Conservation (phyloP, 306 rosid genomes). For the Sicyos baderoa region DNA sequence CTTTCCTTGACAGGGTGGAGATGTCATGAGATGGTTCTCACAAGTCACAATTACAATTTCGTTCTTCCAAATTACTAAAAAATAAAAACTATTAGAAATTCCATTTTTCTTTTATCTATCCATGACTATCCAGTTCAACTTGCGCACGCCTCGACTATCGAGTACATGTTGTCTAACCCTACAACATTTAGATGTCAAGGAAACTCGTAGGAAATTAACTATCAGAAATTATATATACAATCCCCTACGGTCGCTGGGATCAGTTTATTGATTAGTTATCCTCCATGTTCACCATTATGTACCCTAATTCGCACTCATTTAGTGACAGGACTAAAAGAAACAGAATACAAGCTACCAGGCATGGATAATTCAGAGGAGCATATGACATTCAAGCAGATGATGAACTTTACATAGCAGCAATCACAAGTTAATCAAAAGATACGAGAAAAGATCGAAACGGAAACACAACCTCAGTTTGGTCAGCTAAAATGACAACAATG, state of each 20-base stretch:
- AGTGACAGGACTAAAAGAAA: not conserved
- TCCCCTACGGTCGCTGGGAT: no score
- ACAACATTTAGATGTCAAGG: no score
- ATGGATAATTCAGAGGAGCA: not conserved
- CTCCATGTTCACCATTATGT: no score
- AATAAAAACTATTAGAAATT: no score
- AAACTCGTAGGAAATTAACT: no score
- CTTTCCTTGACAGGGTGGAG: not conserved
- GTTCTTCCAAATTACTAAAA: not conserved
- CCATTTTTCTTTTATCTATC: no score
- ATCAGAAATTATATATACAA: no score
- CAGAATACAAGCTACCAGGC: not conserved
- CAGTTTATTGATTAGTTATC: no score
- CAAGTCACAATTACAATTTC: not conserved
- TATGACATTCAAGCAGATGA: not conserved
- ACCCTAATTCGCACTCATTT: not conserved
- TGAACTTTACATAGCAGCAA: not conserved
- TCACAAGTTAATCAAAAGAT: not conserved
- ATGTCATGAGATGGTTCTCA: not conserved
- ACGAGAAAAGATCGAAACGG: not conserved
- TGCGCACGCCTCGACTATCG: no score
- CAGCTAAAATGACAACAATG: conserved; percentile 71
- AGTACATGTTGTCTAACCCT: no score
- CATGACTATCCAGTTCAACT: no score
- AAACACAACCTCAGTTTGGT: conserved; percentile 74